Conservation (phyloP, 1,139 yeast genomes). For the Diutina siamensis region DNA sequence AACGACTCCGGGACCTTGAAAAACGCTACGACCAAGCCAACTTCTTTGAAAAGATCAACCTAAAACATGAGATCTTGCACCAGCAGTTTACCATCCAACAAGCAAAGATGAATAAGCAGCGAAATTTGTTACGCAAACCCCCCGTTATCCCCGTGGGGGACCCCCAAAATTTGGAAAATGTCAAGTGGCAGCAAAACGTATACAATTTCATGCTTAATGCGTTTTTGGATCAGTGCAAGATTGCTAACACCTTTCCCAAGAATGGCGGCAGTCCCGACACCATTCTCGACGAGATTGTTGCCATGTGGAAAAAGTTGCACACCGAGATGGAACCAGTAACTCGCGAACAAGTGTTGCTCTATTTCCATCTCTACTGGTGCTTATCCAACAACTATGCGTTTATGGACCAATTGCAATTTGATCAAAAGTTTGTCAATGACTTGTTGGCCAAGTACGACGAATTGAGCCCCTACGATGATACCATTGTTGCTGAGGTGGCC, state of each 20-base stretch:
- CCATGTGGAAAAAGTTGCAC: neutral
- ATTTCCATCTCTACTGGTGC: neutral
- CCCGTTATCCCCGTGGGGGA: neutral
- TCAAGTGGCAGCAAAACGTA: neutral
- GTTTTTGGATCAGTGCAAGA: neutral
- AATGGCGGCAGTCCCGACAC: neutral
- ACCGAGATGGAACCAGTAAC: conserved; percentile 1
- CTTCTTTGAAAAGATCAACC: neutral
- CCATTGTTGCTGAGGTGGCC: neutral
- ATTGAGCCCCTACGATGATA: conserved; percentile 1
- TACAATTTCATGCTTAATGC: neutral
- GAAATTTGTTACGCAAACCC: neutral
- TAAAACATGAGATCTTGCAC: neutral
- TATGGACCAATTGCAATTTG: conserved; percentile 4
- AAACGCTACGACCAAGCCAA: neutral
- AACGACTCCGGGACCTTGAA: neutral
- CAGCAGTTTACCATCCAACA: neutral
- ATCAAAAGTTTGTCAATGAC: neutral
- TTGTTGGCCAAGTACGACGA: neutral
- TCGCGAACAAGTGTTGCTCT: neutral
- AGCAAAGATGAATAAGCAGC: neutral
- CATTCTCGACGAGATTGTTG: neutral
- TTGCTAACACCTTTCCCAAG: neutral
- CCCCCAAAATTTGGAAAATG: neutral
- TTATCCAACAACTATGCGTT: neutral